These are phyloP conservation scores for Haematococcus sp. DNA, from an alignment of 139 green algal species.

Conservation along the genomic window DNA sequence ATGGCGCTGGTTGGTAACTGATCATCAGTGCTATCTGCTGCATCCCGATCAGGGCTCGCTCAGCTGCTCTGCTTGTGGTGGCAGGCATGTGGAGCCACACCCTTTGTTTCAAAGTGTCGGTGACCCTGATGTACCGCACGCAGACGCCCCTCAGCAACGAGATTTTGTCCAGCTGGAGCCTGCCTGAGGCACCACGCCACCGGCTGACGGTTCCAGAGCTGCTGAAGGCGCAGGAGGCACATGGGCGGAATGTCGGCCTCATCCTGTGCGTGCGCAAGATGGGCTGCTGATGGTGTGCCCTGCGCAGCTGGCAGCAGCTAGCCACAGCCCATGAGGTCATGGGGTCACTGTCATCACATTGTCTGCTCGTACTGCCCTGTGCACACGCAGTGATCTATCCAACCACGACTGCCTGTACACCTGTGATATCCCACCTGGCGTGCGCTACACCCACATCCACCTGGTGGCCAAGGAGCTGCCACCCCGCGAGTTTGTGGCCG, in stretches of 20 bases:
- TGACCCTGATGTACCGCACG: too few relatives aligned
- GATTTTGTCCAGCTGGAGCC: slow-evolving; percentile 62
- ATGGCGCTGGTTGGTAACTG: too few relatives aligned
- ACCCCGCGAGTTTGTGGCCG: slow-evolving; percentile 42
- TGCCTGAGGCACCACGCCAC: slow-evolving; percentile 56
- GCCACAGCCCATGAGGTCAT: too few relatives aligned
- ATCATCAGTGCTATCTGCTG: too few relatives aligned
- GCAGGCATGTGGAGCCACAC: too few relatives aligned
- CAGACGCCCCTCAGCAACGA: slow-evolving; percentile 61
- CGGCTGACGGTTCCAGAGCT: slow-evolving; percentile 54
- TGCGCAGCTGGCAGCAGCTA: too few relatives aligned
- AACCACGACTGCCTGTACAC: slow-evolving; percentile 79
- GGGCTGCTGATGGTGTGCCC: background rate
- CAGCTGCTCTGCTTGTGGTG: too few relatives aligned
- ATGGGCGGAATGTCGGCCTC: slow-evolving; percentile 42
- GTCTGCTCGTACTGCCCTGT: too few relatives aligned
- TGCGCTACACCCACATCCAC: slow-evolving; percentile 59
- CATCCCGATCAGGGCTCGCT: too few relatives aligned
- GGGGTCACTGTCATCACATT: too few relatives aligned
- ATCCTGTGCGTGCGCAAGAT: slow-evolving; percentile 66
- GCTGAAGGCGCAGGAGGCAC: slow-evolving; percentile 36
- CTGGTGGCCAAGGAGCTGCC: slow-evolving; percentile 75
- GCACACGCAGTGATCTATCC: background rate
- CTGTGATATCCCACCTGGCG: slow-evolving; percentile 53
- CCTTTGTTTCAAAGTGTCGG: too few relatives aligned